These are phyloP conservation scores for Monilinia fructicola DNA, from an alignment of 2,329 filamentous ascomycete genomes.

Conservation along the genomic window DNA sequence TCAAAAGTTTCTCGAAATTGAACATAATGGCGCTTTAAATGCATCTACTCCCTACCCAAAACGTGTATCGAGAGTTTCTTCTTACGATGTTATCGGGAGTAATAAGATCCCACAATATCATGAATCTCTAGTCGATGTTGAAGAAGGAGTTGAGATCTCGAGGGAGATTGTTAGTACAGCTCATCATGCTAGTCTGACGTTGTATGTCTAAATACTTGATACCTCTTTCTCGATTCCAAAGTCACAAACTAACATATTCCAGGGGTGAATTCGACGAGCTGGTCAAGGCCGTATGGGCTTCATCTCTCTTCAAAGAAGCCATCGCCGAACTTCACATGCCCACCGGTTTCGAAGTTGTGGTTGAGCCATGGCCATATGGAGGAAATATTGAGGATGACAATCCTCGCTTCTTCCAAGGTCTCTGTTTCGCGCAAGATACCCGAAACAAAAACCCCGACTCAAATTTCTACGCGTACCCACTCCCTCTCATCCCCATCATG, in stretches of 20 bases:
- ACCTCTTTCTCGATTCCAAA: background rate
- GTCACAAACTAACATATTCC: background rate
- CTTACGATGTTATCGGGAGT: slow-evolving; percentile 56
- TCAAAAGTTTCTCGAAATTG: slow-evolving; percentile 49
- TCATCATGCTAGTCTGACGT: slow-evolving; percentile 50
- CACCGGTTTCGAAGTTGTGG: slow-evolving; percentile 52
- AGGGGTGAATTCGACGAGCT: slow-evolving; percentile 9
- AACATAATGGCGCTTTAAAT: slow-evolving; percentile 44
- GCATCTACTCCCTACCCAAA: slow-evolving; percentile 45
- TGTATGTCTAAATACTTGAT: slow-evolving; percentile 41
- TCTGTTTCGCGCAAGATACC: slow-evolving; percentile 53
- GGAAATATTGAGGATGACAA: slow-evolving; percentile 46
- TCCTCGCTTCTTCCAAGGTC: slow-evolving; percentile 52
- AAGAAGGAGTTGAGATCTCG: slow-evolving; percentile 44
- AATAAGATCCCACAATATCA: slow-evolving; percentile 54
- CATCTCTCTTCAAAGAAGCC: slow-evolving; percentile 6
- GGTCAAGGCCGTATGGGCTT: slow-evolving; percentile 1
- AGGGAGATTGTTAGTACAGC: slow-evolving; percentile 49
- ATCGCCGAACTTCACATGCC: slow-evolving; percentile 48
- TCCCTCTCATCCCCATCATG: slow-evolving; percentile 51
- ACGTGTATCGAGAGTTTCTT: slow-evolving; percentile 54
- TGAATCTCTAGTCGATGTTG: slow-evolving; percentile 53
- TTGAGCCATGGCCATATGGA: slow-evolving; percentile 57
- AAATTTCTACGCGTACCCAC: slow-evolving; percentile 53
- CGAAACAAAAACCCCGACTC: slow-evolving; percentile 27